Evolutionary conservation across 2,329 filamentous ascomycete genomes (phyloP).

Genomic region (Apiospora phragmitis): DNA sequence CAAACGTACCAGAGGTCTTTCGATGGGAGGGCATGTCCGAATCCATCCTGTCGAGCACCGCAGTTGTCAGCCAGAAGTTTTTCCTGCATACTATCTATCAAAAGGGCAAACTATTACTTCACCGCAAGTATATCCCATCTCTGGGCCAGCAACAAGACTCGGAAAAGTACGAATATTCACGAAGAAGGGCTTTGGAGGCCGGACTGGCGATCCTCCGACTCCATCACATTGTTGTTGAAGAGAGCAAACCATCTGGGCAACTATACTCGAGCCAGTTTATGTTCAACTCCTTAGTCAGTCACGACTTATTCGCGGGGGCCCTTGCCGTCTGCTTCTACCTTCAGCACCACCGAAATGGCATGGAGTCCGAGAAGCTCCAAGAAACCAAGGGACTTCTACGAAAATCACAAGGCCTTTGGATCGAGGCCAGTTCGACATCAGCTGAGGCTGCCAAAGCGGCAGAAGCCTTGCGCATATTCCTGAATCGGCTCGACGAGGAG

Average conservation of each 20-base stretch:
- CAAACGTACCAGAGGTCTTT: background rate
- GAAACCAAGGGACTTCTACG: conserved; percentile 10
- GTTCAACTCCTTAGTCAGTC: conserved; percentile 1
- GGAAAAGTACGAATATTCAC: conserved; percentile 26
- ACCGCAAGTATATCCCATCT: conserved; percentile 27
- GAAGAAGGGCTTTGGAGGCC: conserved; percentile 23
- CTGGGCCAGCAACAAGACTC: conserved; percentile 14
- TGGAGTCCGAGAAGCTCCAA: conserved; percentile 6
- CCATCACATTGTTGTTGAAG: conserved; percentile 26
- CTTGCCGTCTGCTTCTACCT: conserved; percentile 14
- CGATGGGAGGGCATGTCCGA: background rate
- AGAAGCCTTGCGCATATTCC: conserved; percentile 10
- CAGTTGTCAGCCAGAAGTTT: background rate
- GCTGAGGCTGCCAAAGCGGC: conserved; percentile 14
- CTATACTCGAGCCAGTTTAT: conserved; percentile 11
- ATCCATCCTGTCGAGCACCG: background rate
- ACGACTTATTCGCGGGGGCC: conserved; percentile 14
- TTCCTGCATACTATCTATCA: conserved; percentile 27
- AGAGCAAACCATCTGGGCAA: conserved; percentile 15
- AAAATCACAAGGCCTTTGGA: conserved; percentile 15
- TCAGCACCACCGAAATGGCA: conserved; percentile 9
- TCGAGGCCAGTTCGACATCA: conserved; percentile 6
- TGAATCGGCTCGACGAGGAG: conserved; percentile 1
- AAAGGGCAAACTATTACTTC: conserved; percentile 32
- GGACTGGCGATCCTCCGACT: conserved; percentile 23